Conservation (phyloP, 1,139 yeast genomes). For the Pichia sp. region DNA sequence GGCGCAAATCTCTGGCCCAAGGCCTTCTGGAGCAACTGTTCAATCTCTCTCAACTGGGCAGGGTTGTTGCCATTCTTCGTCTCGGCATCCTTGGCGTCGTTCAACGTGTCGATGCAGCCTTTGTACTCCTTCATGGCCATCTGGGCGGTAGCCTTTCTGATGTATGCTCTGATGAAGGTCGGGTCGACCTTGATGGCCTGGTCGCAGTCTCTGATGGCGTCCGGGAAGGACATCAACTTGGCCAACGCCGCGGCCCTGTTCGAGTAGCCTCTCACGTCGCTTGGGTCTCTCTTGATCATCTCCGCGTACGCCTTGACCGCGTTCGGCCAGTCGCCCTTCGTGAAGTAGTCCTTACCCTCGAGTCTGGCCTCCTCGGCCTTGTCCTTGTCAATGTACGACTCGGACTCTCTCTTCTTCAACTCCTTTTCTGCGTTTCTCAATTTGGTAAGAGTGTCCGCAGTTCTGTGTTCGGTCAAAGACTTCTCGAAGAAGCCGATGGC, state of each 20-base stretch:
- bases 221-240: slow-evolving; percentile 95
- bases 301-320: slow-evolving; percentile 95
- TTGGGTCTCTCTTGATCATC: slow-evolving; percentile 93
- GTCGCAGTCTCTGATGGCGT: slow-evolving; percentile 90
- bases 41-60: slow-evolving; percentile 60
- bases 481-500: slow-evolving; percentile 83
- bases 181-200: slow-evolving; percentile 86
- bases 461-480: slow-evolving; percentile 94
- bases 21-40: slow-evolving; percentile 76
- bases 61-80: slow-evolving; percentile 39
- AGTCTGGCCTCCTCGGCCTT: slow-evolving; percentile 95
- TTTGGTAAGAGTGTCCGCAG: slow-evolving; percentile 87
- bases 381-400: slow-evolving; percentile 78
- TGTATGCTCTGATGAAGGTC: slow-evolving; percentile 84
- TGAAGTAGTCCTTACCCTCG: slow-evolving; percentile 84
- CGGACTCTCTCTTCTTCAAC: slow-evolving; percentile 70
- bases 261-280: slow-evolving; percentile 94
- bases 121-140: slow-evolving; percentile 86
- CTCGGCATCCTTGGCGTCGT: slow-evolving; percentile 73
- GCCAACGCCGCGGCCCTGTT: slow-evolving; percentile 97
- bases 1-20: slow-evolving; percentile 70
- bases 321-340: slow-evolving; percentile 92
- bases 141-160: slow-evolving; percentile 94
- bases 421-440: slow-evolving; percentile 85
- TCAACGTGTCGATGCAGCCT: slow-evolving; percentile 76